A percentile compares a stretch with the other conserved stretches of the same genome.
phyloP scores from a whole-genome alignment of 495 filamentous ascomycete species.

The Penicillium canariense region DNA sequence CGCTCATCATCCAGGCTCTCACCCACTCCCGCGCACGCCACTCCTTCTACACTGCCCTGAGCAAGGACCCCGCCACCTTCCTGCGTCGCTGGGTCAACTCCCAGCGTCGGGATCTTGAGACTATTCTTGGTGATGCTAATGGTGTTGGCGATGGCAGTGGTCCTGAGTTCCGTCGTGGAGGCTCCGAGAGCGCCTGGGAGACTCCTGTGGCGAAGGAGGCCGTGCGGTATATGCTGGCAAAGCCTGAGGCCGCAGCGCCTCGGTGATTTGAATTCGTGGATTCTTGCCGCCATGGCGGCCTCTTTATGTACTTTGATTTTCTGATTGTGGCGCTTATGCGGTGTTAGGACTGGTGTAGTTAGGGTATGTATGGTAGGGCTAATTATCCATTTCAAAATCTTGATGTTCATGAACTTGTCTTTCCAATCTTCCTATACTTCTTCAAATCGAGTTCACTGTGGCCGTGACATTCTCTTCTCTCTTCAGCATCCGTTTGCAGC shows the following conservation, averaged over 20 bases:
- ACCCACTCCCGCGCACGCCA: constrained; percentile 79
- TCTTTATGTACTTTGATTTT: constrained; percentile 17
- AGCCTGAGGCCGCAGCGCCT: constrained; percentile 38
- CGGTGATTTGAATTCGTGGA: constrained; percentile 12
- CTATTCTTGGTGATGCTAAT: constrained; percentile 79
- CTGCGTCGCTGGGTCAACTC: constrained; percentile 79
- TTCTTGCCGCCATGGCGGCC: constrained; percentile 6
- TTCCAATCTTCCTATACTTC: not conserved
- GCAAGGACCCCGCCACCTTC: constrained; percentile 78
- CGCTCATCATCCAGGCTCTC: constrained; percentile 73
- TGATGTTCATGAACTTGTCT: constrained; percentile 9
- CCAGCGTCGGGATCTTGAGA: constrained; percentile 87
- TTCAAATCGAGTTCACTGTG: too few species aligned
- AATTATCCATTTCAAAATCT: constrained; percentile 21
- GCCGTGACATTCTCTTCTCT: too few species aligned
- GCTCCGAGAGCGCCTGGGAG: constrained; percentile 54
- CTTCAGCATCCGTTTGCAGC: too few species aligned
- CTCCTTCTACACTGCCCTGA: constrained; percentile 72
- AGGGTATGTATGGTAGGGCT: constrained; percentile 21
- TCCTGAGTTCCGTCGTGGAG: constrained; percentile 59
- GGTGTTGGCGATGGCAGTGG: constrained; percentile 61
- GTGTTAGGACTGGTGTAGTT: constrained; percentile 36
- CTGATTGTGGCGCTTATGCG: constrained; percentile 34
- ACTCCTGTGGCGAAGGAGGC: constrained; percentile 46
- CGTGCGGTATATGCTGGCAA: constrained; percentile 49